Evolutionary conservation across 306 rosid species (phyloP).

Genomic region (Medicago truncatula): MtrunA17r5.0-ANR NC_053044.1:13735001-13735500

Average conservation of each 20-base stretch:
- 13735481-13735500: too few species aligned
- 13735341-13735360: too few species aligned
- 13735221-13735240: slow-evolving; percentile 47
- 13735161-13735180: slow-evolving; percentile 34
- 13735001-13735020: slow-evolving; percentile 37
- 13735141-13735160: slow-evolving; percentile 49
- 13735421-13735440: too few species aligned
- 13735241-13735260: neutral
- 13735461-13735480: too few species aligned
- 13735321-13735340: neutral
- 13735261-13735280: neutral
- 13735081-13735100: slow-evolving; percentile 53
- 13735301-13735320: too few species aligned
- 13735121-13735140: slow-evolving; percentile 55
- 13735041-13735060: slow-evolving; percentile 41
- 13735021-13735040: slow-evolving; percentile 35
- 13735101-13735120: slow-evolving; percentile 57
- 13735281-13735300: neutral
- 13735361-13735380: too few species aligned
- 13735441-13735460: too few species aligned
- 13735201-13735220: slow-evolving; percentile 51
- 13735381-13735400: too few species aligned
- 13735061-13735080: slow-evolving; percentile 57
- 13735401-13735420: too few species aligned
- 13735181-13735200: slow-evolving; percentile 44